Percentiles rank a stretch among this genome's conserved stretches.
Conservation (phyloP, 805 yeast genomes). For the Wickerhamiella kazuoi region DNA sequence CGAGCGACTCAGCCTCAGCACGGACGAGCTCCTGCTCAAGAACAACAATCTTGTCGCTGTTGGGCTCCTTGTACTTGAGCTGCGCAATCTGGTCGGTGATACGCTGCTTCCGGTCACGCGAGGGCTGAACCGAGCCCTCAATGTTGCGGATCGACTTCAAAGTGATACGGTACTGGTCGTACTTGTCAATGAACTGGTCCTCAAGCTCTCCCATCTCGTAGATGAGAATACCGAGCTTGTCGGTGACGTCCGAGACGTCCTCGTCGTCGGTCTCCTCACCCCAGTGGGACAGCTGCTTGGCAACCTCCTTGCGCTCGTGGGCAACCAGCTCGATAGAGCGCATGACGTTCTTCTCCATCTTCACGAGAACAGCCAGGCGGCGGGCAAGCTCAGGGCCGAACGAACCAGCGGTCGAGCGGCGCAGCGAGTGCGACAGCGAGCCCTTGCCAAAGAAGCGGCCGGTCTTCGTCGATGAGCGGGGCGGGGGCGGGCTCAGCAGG, state of each 20-base stretch:
- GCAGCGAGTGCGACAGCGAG: constrained; percentile 25
- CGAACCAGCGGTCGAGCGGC: constrained; percentile 76
- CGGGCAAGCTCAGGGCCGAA: constrained; percentile 90
- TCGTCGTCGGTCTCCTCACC: constrained; percentile 90
- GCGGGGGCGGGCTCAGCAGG: constrained; percentile 87
- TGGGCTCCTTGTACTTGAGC: constrained; percentile 95
- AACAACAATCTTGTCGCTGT: constrained; percentile 85
- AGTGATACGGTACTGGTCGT: constrained; percentile 94
- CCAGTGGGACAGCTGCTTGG: constrained; percentile 93
- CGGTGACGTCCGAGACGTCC: constrained; percentile 92
- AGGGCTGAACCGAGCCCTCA: constrained; percentile 95
- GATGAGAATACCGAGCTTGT: constrained; percentile 86
- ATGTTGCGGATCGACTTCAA: constrained; percentile 88
- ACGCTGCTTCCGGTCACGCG: constrained; percentile 94
- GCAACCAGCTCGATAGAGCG: constrained; percentile 86
- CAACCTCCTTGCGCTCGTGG: constrained; percentile 86
- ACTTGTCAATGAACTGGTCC: constrained; percentile 95
- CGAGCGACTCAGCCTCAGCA: constrained; percentile 97
- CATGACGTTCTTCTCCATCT: constrained; percentile 92
- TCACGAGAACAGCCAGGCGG: constrained; percentile 77
- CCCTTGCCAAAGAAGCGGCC: constrained; percentile 82
- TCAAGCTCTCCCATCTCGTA: constrained; percentile 96
- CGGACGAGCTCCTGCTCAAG: constrained; percentile 97
- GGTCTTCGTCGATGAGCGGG: constrained; percentile 72
- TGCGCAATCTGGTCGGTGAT: constrained; percentile 95